Percentiles rank a stretch among this genome's conserved stretches.
Conservation (phyloP, 1,139 yeast genomes). For the Suhomyces guaymorum region DNA sequence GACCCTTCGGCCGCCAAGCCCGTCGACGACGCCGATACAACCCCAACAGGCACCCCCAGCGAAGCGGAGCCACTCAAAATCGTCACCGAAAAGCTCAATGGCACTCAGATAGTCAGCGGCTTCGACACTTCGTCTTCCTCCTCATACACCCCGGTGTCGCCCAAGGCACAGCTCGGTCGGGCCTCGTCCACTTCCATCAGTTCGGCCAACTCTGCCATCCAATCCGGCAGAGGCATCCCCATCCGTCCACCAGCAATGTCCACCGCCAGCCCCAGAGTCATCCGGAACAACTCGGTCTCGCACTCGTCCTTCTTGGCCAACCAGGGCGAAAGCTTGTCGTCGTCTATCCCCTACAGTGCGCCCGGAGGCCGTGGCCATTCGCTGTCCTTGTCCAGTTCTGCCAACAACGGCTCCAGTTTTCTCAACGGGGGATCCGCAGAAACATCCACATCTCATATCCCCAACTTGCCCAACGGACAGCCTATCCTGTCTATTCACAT, state of each 20-base stretch:
- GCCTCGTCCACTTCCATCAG: slow-evolving; percentile 19
- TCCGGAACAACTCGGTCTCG: slow-evolving; percentile 46
- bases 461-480: slow-evolving; percentile 54
- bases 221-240: slow-evolving; percentile 22
- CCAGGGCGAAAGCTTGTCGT: slow-evolving; percentile 52
- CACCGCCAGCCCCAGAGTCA: slow-evolving; percentile 41
- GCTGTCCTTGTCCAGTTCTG: slow-evolving; percentile 9
- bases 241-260: slow-evolving; percentile 28
- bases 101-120: slow-evolving; percentile 15
- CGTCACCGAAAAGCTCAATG: slow-evolving; percentile 11
- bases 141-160: slow-evolving; percentile 20
- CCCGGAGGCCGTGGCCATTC: slow-evolving; percentile 55
- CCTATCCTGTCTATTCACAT: slow-evolving; percentile 62
- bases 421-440: slow-evolving; percentile 10
- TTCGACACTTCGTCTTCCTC: slow-evolving; percentile 16
- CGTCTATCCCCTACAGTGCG: slow-evolving; percentile 70
- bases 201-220: slow-evolving; percentile 15
- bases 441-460: slow-evolving; percentile 30
- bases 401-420: slow-evolving; percentile 3
- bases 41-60: slow-evolving; percentile 1
- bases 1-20: slow-evolving; percentile 1
- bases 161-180: slow-evolving; percentile 21
- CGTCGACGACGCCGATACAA: slow-evolving; percentile 1
- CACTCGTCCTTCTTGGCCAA: slow-evolving; percentile 41
- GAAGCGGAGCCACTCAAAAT: slow-evolving; percentile 5